These are phyloP conservation scores for Lodderomyces parapsilosis DNA, from an alignment of 1,139 yeast species.

Conservation along the genomic window DNA sequence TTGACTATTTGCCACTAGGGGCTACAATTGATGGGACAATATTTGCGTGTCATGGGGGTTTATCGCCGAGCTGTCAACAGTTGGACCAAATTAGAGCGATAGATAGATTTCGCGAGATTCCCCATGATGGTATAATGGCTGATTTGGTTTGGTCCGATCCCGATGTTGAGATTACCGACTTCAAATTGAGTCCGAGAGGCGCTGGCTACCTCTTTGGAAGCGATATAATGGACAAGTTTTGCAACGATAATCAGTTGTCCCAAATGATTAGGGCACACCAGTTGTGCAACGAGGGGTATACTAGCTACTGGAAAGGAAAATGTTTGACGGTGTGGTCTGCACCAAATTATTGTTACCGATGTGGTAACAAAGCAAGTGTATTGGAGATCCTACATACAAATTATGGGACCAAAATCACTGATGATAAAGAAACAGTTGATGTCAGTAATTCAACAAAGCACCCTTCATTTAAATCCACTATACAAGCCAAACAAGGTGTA, in stretches of 20 bases:
- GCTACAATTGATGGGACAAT: constrained; percentile 90
- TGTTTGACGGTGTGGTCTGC: constrained; percentile 98
- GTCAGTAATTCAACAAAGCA: constrained; percentile 8
- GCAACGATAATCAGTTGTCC: constrained; percentile 71
- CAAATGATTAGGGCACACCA: constrained; percentile 94
- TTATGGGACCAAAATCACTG: constrained; percentile 21
- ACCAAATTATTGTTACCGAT: constrained; percentile 94
- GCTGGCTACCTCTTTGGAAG: constrained; percentile 97
- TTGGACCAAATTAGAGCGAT: constrained; percentile 87
- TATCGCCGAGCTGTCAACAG: constrained; percentile 91
- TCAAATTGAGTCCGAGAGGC: constrained; percentile 89
- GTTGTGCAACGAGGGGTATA: constrained; percentile 93
- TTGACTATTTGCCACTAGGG: constrained; percentile 86
- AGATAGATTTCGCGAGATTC: constrained; percentile 90
- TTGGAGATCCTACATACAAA: constrained; percentile 59
- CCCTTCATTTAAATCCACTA: constrained; percentile 4
- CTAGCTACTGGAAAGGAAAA: constrained; percentile 83
- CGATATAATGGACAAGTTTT: constrained; percentile 84
- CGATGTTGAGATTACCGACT: constrained; percentile 80
- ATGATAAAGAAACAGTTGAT: constrained; percentile 1
- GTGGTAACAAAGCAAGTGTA: constrained; percentile 95
- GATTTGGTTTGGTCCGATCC: constrained; percentile 99
- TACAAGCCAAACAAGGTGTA: constrained; percentile 21
- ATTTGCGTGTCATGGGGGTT: constrained; percentile 97
- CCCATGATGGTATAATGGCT: constrained; percentile 99